These are phyloP conservation scores for Plasmodium blacklocki DNA, from an alignment of 169 alveolate genomes.

Conservation along the genomic window DNA sequence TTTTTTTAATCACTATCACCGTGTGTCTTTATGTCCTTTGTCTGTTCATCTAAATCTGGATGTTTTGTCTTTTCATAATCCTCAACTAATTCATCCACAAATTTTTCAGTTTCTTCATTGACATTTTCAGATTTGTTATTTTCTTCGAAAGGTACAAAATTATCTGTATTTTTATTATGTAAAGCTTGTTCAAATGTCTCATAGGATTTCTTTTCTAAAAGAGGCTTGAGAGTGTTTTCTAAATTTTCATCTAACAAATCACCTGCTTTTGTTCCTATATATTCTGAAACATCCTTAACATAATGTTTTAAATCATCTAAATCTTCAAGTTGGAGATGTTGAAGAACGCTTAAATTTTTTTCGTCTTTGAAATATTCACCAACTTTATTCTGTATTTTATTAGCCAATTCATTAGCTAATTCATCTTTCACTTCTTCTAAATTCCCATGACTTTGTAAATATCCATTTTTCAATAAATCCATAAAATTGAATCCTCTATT, in stretches of 20 bases:
- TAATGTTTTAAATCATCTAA: constrained; percentile 36
- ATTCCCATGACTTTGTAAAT: constrained; percentile 18
- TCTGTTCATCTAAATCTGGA: constrained; percentile 12
- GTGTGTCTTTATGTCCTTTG: constrained; percentile 44
- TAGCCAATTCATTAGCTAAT: constrained; percentile 61
- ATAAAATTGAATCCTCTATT: constrained; percentile 28
- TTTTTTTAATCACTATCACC: constrained; percentile 3
- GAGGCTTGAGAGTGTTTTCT: constrained; percentile 50
- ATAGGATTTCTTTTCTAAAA: constrained; percentile 21
- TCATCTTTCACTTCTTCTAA: constrained; percentile 58
- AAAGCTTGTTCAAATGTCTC: constrained; percentile 14
- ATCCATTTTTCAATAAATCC: constrained; percentile 51
- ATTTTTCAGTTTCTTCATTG: constrained; percentile 31
- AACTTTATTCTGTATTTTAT: constrained; percentile 30
- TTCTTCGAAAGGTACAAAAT: constrained; percentile 5
- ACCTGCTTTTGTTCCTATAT: constrained; percentile 46
- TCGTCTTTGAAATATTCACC: constrained; percentile 32
- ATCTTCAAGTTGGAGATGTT: constrained; percentile 17
- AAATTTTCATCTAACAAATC: constrained; percentile 38
- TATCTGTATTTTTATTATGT: neutral
- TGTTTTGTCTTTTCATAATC: constrained; percentile 24
- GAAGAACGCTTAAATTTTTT: constrained; percentile 10
- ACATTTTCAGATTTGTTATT: neutral
- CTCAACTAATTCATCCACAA: constrained; percentile 40
- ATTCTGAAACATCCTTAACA: constrained; percentile 36